Conservation (phyloP, 305 asterid genomes). For the Rubia peregrina region DNA sequence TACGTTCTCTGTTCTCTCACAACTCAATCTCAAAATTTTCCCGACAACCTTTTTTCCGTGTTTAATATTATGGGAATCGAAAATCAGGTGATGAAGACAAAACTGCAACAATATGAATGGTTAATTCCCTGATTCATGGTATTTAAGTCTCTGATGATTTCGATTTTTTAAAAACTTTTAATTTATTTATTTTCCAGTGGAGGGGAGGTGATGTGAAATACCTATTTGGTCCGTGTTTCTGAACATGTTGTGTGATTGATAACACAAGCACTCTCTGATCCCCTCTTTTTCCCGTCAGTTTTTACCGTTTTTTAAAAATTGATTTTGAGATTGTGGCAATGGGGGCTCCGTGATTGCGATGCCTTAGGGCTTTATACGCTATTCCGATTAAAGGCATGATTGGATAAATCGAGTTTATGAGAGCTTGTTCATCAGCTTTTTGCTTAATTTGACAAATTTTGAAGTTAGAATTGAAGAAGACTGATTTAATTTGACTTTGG, state of each 20-base stretch:
- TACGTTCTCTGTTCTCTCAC: neutral
- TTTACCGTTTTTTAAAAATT: neutral
- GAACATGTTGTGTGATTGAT: slow-evolving; percentile 48
- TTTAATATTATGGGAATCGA: neutral
- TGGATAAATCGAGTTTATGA: slow-evolving; percentile 26
- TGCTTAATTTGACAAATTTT: neutral
- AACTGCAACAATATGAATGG: slow-evolving; percentile 75
- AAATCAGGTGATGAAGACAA: slow-evolving; percentile 50
- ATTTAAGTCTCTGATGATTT: slow-evolving; percentile 83
- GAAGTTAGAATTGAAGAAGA: neutral
- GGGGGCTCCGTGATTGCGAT: slow-evolving; percentile 36
- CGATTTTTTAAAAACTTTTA: neutral
- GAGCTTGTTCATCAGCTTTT: slow-evolving; percentile 28
- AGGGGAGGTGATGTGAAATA: slow-evolving; percentile 42
- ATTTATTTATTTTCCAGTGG: neutral
- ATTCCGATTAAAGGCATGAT: slow-evolving; percentile 35
- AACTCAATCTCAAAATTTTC: neutral
- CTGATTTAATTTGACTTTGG: neutral
- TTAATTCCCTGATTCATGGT: slow-evolving; percentile 47
- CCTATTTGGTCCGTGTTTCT: slow-evolving; percentile 78
- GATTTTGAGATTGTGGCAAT: neutral
- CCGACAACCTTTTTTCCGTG: neutral
- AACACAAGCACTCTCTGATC: slow-evolving; percentile 51
- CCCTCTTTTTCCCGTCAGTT: no score
- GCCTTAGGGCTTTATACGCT: slow-evolving; percentile 58